These are phyloP conservation scores for Sphaerulina musiva DNA, from an alignment of 2,329 filamentous ascomycete species.

Conservation along the genomic window DNA sequence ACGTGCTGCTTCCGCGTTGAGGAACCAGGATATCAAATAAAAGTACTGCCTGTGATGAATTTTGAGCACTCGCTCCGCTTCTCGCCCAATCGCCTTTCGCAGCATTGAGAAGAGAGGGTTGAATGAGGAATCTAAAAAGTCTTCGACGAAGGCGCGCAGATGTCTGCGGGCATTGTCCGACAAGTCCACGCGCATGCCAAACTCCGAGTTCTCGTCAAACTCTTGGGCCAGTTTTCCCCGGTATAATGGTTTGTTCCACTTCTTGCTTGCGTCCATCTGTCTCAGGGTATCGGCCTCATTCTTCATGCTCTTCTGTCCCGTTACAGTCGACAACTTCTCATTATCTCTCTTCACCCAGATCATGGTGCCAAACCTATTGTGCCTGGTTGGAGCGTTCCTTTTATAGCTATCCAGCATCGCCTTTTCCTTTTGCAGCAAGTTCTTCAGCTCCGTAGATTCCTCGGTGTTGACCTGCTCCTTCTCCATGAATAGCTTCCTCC, in stretches of 20 bases:
- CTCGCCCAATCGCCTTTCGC: slow-evolving; percentile 81
- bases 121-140: slow-evolving; percentile 92
- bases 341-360: slow-evolving; percentile 89
- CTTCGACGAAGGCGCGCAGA: slow-evolving; percentile 75
- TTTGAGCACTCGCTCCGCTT: slow-evolving; percentile 69
- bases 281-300: slow-evolving; percentile 66
- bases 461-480: slow-evolving; percentile 63
- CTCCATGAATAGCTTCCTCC: slow-evolving; percentile 77
- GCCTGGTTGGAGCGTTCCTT: slow-evolving; percentile 72
- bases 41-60: slow-evolving; percentile 82
- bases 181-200: slow-evolving; percentile 66
- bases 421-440: slow-evolving; percentile 72
- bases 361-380: slow-evolving; percentile 95
- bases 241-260: slow-evolving; percentile 74
- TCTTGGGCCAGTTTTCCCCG: slow-evolving; percentile 38
- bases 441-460: slow-evolving; percentile 65
- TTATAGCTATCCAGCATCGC: slow-evolving; percentile 73
- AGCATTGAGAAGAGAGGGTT: slow-evolving; percentile 80
- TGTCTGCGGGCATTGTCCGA: slow-evolving; percentile 68
- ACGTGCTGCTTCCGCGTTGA: slow-evolving; percentile 68
- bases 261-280: slow-evolving; percentile 88
- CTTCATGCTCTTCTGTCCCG: slow-evolving; percentile 77
- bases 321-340: slow-evolving; percentile 75
- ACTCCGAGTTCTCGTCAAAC: slow-evolving; percentile 58
- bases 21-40: slow-evolving; percentile 87